Evolutionary conservation across 768 basidiomycete genomes (phyloP), one percentile per base, ranked within the genome.

Genomic region (Nevesoporus exiguus): DNA sequence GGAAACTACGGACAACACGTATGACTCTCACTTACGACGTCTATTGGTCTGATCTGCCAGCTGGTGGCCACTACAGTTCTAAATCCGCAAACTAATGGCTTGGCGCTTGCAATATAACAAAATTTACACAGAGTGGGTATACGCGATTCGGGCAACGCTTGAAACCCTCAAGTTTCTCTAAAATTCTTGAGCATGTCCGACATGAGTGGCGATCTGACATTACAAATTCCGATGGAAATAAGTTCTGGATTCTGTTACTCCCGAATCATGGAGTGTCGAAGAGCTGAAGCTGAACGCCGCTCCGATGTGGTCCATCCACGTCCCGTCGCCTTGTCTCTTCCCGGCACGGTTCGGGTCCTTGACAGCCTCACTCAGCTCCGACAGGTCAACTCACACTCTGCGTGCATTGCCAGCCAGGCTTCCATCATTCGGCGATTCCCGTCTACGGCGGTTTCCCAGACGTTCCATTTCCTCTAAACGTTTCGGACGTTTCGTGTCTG

Each of bases 401-500:
- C 21, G 42, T 31, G 34, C 25, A n/a, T 29, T 50, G 19, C 40
- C 49, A 31, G 19, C 17, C 17, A 21, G 5, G 17, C 25, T 24
- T 72, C 21, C 40, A 29, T 25, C 49, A 24, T 27, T 45, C 51
- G 44, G 43, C 39, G 19, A 52, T 39, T 39, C 3, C 43, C 51
- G 30, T 21, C 17, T 5, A 13, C 17, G 5, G 14, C 14, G 34
- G 34, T 5, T 36, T 3, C 13, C 9, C 33, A 9, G 3, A 9
- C 4, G 8, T 7, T n/a, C 29, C 11, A 14, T 21, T 2, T 22
- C 14, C 49, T 22, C 13, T 9, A n/a, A 30, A 40, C 33, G 33
- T 43, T 43, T 43, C 40, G 7, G 41, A 15, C 31, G 8, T 19
- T 33, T 34, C 40, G 10, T 19, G 17, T 17, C 15, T 11, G 22